Evolutionary conservation across 2,329 filamentous ascomycete species (phyloP).

Genomic region (Penicillium sp.): DNA sequence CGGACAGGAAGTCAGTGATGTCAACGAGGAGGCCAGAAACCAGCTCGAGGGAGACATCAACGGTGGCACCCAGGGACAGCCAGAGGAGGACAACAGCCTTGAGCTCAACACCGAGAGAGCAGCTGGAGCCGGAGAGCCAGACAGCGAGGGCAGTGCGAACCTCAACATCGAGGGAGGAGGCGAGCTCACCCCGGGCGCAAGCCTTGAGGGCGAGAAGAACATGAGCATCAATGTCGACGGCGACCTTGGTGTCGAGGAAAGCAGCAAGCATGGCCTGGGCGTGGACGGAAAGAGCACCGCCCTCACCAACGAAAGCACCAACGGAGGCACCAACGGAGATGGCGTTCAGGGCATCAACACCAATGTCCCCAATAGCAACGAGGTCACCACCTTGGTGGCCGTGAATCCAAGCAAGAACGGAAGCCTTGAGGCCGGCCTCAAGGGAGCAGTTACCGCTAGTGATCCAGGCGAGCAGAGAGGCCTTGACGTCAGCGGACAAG

Average conservation of each 20-base stretch:
- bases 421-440: constrained; percentile 27
- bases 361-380: constrained; percentile 27
- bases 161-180: constrained; percentile 27
- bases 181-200: constrained; percentile 30
- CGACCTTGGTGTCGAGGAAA: constrained; percentile 33
- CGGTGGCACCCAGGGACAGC: constrained; percentile 33
- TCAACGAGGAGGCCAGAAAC: constrained; percentile 27
- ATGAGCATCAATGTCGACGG: constrained; percentile 27
- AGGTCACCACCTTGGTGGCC: constrained; percentile 29
- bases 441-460: constrained; percentile 28
- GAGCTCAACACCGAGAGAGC: constrained; percentile 35
- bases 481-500: constrained; percentile 33
- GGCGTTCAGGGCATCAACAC: constrained; percentile 28
- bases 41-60: constrained; percentile 29
- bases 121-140: constrained; percentile 34
- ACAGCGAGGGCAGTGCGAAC: constrained; percentile 31
- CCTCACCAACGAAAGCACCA: constrained; percentile 27
- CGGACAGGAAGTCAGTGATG: constrained; percentile 31
- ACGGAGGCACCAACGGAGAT: constrained; percentile 36
- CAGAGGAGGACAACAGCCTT: constrained; percentile 39
- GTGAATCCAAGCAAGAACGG: constrained; percentile 34
- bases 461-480: constrained; percentile 33
- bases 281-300: constrained; percentile 28
- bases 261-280: constrained; percentile 32
- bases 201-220: constrained; percentile 30